Base-by-base conservation (phyloP, 73 alveolate genomes). In the Breviolum minutum region DNA sequence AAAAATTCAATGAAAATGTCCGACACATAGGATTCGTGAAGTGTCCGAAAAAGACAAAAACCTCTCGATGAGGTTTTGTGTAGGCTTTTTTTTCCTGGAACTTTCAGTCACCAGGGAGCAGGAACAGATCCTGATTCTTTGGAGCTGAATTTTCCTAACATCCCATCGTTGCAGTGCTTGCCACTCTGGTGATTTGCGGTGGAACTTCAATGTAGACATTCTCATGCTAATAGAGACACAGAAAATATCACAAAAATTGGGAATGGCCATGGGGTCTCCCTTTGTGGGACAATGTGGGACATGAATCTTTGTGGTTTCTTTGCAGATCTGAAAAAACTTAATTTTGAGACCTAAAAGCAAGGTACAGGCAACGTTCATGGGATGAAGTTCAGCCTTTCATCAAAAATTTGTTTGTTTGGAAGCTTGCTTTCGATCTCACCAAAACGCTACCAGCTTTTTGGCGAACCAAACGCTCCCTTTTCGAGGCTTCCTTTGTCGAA, bases 261-360 rank as follows among this genome's bases (percentile, higher is more conserved):
- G 90, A 81, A 5, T 81, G 90, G 71, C 90, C 90, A 81, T 81
- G 90, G 90, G 90, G 90, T 81, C 90, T 81, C 90, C 90, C 86
- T 29, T 77, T 29, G n/a, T n/a, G n/a, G n/a, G n/a, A n/a, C n/a
- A n/a, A n/a, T n/a, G n/a, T 11, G 12, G n/a, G 54, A 40, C 54
- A 40, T 40, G 3, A 3, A 40, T 77, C 12, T 29, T 77, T n/a
- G n/a, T 29, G 13, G 63, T 73, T 40, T 40, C 54, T 40, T 11
- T 77, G 63, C 62, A 2, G 62, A 62, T 63, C 6, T 29, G 62
- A 71, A 71, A 30, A 20, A 11, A 7, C 48, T 71, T 20, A 6
- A 71, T 71, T 22, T 8, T 20, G 30, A 30, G 30, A 20, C 10
- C 81, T 20, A 20, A 71, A 30, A 20, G 32, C 81, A 8, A 9